These are phyloP conservation scores for Vigna mungo DNA, from an alignment of 306 rosid species.

Conservation along the genomic window DNA sequence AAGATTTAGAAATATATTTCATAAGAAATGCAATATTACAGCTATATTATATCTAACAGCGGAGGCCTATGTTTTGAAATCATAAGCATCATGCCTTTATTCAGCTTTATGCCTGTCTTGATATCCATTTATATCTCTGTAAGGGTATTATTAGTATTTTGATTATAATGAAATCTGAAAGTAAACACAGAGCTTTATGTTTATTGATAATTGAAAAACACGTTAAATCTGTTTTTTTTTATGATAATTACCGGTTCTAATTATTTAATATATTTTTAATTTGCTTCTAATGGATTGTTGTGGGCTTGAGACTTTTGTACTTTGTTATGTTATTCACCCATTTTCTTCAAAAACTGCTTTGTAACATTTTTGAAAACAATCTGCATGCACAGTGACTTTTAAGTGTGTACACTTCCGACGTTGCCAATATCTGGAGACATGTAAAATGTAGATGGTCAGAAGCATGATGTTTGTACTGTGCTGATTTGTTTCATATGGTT, in stretches of 20 bases:
- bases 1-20: constrained; percentile 24
- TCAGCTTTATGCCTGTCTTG: constrained; percentile 20
- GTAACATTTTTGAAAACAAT: neutral
- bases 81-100: neutral
- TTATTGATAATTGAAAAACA: neutral
- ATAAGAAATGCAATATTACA: constrained; percentile 33
- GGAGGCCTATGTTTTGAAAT: constrained; percentile 9
- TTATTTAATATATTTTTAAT: neutral
- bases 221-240: constrained; percentile 3
- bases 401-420: neutral
- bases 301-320: neutral
- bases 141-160: neutral
- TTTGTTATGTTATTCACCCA: neutral
- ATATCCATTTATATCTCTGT: neutral
- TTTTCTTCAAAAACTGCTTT: neutral
- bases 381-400: neutral
- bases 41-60: constrained; percentile 4
- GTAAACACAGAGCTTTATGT: neutral
- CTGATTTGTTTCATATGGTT: neutral
- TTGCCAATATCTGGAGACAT: constrained; percentile 5
- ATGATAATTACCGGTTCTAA: neutral
- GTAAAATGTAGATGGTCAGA: neutral
- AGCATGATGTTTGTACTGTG: neutral
- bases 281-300: constrained; percentile 15
- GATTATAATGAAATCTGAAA: constrained; percentile 11